Conservation (phyloP, 805 yeast species). For the Wickerhamiella shivajii region DNA sequence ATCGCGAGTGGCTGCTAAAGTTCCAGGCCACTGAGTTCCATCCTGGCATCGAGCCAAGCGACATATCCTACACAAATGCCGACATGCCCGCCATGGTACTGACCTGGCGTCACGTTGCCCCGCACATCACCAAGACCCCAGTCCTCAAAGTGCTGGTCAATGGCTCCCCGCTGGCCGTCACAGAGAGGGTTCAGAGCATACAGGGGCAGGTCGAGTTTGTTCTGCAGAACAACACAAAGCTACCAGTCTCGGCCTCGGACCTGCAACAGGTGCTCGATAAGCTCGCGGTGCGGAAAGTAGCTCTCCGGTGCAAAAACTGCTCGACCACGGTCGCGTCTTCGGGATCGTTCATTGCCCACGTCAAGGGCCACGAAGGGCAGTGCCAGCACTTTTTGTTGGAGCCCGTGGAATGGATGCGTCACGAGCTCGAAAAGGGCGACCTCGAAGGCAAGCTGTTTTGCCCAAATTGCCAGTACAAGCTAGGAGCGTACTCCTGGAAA, state of each 20-base stretch:
- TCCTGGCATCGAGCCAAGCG: conserved; percentile 19
- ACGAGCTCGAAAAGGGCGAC: conserved; percentile 55
- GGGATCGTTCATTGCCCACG: conserved; percentile 45
- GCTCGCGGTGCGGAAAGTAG: conserved; percentile 8
- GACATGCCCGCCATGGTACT: conserved; percentile 13
- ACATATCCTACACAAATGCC: conserved; percentile 27
- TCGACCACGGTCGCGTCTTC: conserved; percentile 54
- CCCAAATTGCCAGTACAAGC: conserved; percentile 69
- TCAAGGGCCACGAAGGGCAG: conserved; percentile 11
- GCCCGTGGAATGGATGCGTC: conserved; percentile 86
- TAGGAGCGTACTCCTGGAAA: conserved; percentile 90
- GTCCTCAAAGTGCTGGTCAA: conserved; percentile 9
- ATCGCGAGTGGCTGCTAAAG: conserved; percentile 29
- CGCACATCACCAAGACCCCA: conserved; percentile 2
- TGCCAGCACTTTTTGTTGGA: conserved; percentile 85
- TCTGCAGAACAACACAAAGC: not conserved
- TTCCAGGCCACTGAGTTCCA: conserved; percentile 18
- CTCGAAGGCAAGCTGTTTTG: conserved; percentile 80
- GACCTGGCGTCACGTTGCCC: conserved; percentile 16
- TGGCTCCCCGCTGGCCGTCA: conserved; percentile 6
- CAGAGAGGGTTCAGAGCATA: conserved; percentile 9
- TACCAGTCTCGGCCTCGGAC: not conserved
- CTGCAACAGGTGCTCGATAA: conserved; percentile 11
- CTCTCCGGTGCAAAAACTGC: conserved; percentile 68
- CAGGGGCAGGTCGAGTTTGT: conserved; percentile 7